phyloP scores from a whole-genome alignment of 805 yeast species.

The Metschnikowia bowlesiae region DNA sequence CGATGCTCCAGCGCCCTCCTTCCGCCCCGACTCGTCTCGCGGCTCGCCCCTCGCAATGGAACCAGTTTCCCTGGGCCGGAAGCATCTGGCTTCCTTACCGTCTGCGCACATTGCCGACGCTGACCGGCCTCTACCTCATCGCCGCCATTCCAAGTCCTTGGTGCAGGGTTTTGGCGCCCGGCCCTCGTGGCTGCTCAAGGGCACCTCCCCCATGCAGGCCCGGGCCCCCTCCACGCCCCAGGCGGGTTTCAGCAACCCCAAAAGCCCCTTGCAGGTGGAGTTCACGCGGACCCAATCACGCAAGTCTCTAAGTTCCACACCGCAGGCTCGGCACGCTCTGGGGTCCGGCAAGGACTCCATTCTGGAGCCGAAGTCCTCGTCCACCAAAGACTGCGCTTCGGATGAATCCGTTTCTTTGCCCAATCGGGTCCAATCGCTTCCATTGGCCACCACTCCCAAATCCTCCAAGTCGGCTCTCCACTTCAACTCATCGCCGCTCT shows the following conservation, averaged over 20 bases:
- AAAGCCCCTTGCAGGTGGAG: conserved; percentile 13
- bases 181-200: neutral
- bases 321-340: conserved; percentile 20
- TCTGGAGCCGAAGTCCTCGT: neutral
- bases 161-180: conserved; percentile 5
- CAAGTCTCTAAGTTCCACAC: conserved; percentile 37
- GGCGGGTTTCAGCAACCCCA: conserved; percentile 13
- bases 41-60: neutral
- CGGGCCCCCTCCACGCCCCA: conserved; percentile 9
- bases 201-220: conserved; percentile 7
- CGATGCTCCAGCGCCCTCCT: neutral
- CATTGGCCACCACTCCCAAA: conserved; percentile 5
- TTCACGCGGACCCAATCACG: conserved; percentile 31
- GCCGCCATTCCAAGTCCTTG: conserved; percentile 11
- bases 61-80: conserved; percentile 6
- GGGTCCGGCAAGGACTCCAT: neutral
- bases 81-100: conserved; percentile 15
- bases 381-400: neutral
- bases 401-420: neutral
- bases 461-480: conserved; percentile 7
- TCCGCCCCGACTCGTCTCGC: neutral
- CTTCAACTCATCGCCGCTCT: conserved; percentile 11
- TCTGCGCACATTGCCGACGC: conserved; percentile 1
- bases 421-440: neutral
- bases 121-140: conserved; percentile 3